A percentile compares a stretch with the other conserved stretches of the same genome.
phyloP scores from a whole-genome alignment of 495 filamentous ascomycete species.

The Penicillium cataractarum region DNA sequence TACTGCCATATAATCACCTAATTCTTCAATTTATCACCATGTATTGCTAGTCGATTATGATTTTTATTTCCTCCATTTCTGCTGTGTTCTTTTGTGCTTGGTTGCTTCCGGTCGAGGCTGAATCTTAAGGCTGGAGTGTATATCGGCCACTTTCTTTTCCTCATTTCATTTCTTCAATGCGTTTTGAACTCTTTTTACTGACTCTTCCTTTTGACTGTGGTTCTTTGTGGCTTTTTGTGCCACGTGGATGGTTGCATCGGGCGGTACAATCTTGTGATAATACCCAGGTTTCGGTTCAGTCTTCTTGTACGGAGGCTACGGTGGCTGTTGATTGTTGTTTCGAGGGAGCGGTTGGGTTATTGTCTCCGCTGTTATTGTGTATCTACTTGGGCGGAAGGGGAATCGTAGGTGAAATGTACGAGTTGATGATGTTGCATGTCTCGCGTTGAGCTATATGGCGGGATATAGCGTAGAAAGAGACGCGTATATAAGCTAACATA shows the following conservation, averaged over 20 bases:
- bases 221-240: conserved; percentile 8
- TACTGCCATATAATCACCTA: conserved; percentile 32
- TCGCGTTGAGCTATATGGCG: background rate
- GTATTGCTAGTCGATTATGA: conserved; percentile 53
- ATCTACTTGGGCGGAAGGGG: conserved; percentile 28
- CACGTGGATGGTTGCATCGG: conserved; percentile 24
- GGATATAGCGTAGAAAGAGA: background rate
- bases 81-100: background rate
- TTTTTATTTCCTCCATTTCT: conserved; percentile 30
- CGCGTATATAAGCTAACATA: background rate
- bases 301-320: conserved; percentile 1
- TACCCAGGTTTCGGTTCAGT: conserved; percentile 16
- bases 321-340: conserved; percentile 12
- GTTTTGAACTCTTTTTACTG: conserved; percentile 2
- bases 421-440: conserved; percentile 23
- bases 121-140: background rate
- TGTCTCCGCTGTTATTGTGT: conserved; percentile 26
- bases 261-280: conserved; percentile 26
- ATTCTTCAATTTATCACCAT: conserved; percentile 34
- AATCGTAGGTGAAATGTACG: conserved; percentile 24
- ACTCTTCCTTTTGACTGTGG: conserved; percentile 17
- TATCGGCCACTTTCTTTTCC: background rate
- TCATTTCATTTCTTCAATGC: conserved; percentile 5
- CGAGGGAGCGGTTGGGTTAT: conserved; percentile 10
- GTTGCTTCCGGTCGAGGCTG: background rate